These are phyloP conservation scores for Xylariaceae sp. DNA, from an alignment of 2,329 filamentous ascomycete species.

Conservation along the genomic window DNA sequence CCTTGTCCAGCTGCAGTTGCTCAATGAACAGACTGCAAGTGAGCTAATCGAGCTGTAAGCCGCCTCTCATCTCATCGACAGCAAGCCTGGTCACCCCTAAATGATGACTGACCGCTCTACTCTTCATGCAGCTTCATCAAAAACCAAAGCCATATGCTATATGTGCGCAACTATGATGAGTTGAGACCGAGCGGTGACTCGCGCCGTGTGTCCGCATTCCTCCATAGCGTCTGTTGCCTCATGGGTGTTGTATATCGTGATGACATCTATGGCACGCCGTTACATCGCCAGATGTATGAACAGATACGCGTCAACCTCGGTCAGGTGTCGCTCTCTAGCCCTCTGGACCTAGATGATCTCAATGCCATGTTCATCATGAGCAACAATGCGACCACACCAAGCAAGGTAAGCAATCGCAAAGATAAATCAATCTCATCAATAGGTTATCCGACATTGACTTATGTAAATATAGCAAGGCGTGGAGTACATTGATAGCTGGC, in stretches of 20 bases:
- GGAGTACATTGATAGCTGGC: slow-evolving; percentile 41
- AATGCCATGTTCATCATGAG: slow-evolving; percentile 39
- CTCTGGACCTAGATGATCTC: slow-evolving; percentile 38
- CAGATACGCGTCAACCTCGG: slow-evolving; percentile 37
- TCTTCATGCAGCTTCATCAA: slow-evolving; percentile 24
- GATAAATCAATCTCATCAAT: not conserved
- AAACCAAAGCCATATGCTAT: slow-evolving; percentile 29
- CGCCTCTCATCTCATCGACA: not conserved
- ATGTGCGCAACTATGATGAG: slow-evolving; percentile 27
- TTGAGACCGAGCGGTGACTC: slow-evolving; percentile 32
- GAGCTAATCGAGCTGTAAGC: slow-evolving; percentile 32
- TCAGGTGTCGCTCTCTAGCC: slow-evolving; percentile 37
- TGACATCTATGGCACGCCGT: slow-evolving; percentile 28
- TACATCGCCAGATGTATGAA: slow-evolving; percentile 37
- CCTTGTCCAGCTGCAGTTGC: slow-evolving; percentile 30
- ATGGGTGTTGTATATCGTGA: slow-evolving; percentile 35
- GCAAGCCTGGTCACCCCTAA: not conserved
- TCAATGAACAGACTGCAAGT: slow-evolving; percentile 30
- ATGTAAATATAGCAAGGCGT: slow-evolving; percentile 24
- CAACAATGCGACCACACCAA: slow-evolving; percentile 31
- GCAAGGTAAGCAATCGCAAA: slow-evolving; percentile 21
- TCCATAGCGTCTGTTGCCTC: slow-evolving; percentile 38
- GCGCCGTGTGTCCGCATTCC: slow-evolving; percentile 35
- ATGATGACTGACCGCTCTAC: not conserved
- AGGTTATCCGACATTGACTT: not conserved